Conservation (phyloP, 148 eudicot species). For the Rhododendron ferrugineum region DNA sequence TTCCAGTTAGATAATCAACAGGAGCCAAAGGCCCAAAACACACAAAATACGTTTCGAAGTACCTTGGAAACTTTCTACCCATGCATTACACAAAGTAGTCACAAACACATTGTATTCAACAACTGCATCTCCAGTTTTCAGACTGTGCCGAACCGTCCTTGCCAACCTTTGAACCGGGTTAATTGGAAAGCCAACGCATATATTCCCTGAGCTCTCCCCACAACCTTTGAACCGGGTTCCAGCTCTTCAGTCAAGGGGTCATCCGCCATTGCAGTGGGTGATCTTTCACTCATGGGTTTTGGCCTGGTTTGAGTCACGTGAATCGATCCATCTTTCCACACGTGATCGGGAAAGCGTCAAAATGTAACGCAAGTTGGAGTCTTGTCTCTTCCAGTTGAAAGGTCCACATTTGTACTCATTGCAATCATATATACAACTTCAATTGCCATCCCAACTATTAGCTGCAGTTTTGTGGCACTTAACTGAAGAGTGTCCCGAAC, state of each 20-base stretch:
- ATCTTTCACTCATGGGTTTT: constrained; percentile 1
- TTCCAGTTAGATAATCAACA: not conserved
- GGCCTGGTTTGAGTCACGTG: not conserved
- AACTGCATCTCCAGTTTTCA: constrained; percentile 42
- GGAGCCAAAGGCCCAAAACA: not conserved
- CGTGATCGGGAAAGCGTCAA: too few relatives aligned
- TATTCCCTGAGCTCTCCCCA: constrained; percentile 62
- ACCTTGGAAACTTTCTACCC: not conserved
- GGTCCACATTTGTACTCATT: not conserved
- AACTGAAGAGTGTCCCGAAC: too few relatives aligned
- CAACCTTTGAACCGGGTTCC: constrained; percentile 25
- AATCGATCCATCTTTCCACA: not conserved
- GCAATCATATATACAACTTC: not conserved
- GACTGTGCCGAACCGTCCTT: constrained; percentile 24
- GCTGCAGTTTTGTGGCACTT: not conserved
- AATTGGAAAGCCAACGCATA: constrained; percentile 27
- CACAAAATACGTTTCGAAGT: not conserved
- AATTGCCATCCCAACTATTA: not conserved
- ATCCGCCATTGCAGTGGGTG: constrained; percentile 33
- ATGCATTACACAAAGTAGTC: constrained; percentile 16
- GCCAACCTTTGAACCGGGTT: constrained; percentile 18
- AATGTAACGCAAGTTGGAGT: too few relatives aligned
- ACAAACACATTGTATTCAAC: constrained; percentile 45
- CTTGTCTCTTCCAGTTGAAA: not conserved
- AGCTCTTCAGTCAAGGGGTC: constrained; percentile 43